Evolutionary conservation across 345 rosid genomes (phyloP), one percentile per base, ranked within the genome.

Genomic region (Arabidopsis suecica): DNA sequence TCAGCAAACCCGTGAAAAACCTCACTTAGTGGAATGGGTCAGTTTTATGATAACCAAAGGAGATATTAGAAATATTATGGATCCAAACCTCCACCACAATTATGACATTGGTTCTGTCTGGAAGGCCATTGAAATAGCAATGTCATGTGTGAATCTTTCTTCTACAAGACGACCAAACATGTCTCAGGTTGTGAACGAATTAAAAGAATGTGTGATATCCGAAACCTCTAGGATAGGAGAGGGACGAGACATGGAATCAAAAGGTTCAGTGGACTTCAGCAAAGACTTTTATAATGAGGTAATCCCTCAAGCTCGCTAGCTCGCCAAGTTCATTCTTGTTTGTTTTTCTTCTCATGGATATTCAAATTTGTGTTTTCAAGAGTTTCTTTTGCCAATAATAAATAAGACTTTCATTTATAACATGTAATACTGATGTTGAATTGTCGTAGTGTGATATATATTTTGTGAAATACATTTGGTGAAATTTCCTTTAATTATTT

Each of bases 141-240:
- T 79, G 75, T 55, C 78, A 12, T 79, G 78, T 37, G 66, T 54
- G 44, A 60, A 23, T 12, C 47, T 53, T 25, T 72, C 78, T 30
- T 73, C 84, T 0, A 16, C 47, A 14, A 10, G 45, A 61, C 66
- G 84, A 49, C 84, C 80, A 53, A 78, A 18, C 23, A 82, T 82
- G 84, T 69, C 68, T 58, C 77, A 16, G 3, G 79, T 68, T 48
- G 61, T 10, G 32, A 59, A 60, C 7, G 79, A 51, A 5, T 28
- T 75, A 12, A 75, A 75, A 68, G 79, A 75, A 47, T 75, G 73
- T 68, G 30, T 75, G 3, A 32, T 40, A 68, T 75, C 73, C 1
- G 72, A 74, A 57, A 57, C 5, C 3, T 65, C 58, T 6, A 36
- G 78, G 14, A 25, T 7, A 32, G 37, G 38, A 38, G 71, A 65